phyloP scores from a whole-genome alignment of 139 green algal species.

The Nannochloris sp. region DNA sequence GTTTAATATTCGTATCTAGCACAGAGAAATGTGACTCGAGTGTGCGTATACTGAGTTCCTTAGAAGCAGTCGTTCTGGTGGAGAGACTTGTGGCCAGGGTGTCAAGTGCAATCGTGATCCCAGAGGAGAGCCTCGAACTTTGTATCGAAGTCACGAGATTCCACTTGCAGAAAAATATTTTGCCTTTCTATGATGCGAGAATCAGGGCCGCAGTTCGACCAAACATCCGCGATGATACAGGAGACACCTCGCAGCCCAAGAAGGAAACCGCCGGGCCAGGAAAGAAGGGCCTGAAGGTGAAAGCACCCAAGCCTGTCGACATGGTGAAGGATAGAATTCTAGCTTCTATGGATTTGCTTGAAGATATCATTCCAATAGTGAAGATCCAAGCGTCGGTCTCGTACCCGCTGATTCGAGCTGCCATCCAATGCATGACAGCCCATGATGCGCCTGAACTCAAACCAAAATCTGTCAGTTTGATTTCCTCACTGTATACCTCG shows the following conservation, averaged over 20 bases:
- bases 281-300: not conserved
- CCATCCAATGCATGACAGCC: slow-evolving; percentile 39
- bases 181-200: slow-evolving; percentile 44
- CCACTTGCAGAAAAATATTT: slow-evolving; percentile 59
- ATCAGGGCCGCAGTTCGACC: slow-evolving; percentile 32
- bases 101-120: too few relatives aligned
- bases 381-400: slow-evolving; percentile 30
- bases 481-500: slow-evolving; percentile 35
- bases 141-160: too few relatives aligned
- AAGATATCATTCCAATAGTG: slow-evolving; percentile 25
- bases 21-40: too few relatives aligned
- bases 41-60: too few relatives aligned
- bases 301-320: slow-evolving; percentile 11
- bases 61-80: too few relatives aligned
- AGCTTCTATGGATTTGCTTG: slow-evolving; percentile 20
- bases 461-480: slow-evolving; percentile 34
- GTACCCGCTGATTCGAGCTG: slow-evolving; percentile 46
- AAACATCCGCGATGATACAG: not conserved
- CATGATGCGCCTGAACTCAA: slow-evolving; percentile 45
- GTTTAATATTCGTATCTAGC: too few relatives aligned
- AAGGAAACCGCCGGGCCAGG: not conserved
- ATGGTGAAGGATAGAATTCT: slow-evolving; percentile 21
- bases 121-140: too few relatives aligned
- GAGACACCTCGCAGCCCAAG: not conserved
- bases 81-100: too few relatives aligned